A percentile compares a stretch with the other conserved stretches of the same genome.
phyloP scores from a whole-genome alignment of 2,329 filamentous ascomycete genomes.

The Colletotrichum abscissum region DNA sequence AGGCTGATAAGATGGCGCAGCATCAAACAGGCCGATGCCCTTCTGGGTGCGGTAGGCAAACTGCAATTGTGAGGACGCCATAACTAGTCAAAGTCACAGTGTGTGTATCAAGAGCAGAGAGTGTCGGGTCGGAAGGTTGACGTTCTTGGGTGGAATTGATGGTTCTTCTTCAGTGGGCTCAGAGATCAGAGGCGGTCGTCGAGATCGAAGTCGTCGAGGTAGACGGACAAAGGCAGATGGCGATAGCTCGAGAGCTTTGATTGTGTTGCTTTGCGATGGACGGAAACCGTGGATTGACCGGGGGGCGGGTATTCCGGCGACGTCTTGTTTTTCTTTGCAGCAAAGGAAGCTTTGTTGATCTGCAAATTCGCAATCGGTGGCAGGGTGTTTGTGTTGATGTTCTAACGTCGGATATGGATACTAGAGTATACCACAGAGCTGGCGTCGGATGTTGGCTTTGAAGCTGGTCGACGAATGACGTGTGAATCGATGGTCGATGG shows the following conservation, averaged over 20 bases:
- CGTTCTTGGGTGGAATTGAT: slow-evolving; percentile 37
- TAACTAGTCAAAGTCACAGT: slow-evolving; percentile 93
- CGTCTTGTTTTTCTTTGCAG: slow-evolving; percentile 12
- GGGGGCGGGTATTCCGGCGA: slow-evolving; percentile 4
- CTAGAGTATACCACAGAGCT: not conserved
- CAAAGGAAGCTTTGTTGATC: slow-evolving; percentile 31
- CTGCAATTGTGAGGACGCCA: slow-evolving; percentile 91
- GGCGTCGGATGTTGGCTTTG: slow-evolving; percentile 7
- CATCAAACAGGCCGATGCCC: slow-evolving; percentile 93
- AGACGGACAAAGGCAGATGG: slow-evolving; percentile 33
- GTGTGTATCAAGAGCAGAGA: slow-evolving; percentile 44
- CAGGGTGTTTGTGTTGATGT: slow-evolving; percentile 4
- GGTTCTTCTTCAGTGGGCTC: slow-evolving; percentile 37
- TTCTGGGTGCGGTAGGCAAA: slow-evolving; percentile 98
- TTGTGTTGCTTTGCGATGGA: not conserved
- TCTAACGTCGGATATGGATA: slow-evolving; percentile 14
- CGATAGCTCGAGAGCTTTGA: slow-evolving; percentile 7
- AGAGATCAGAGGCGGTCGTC: slow-evolving; percentile 5
- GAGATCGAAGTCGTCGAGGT: slow-evolving; percentile 9
- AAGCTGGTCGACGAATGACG: slow-evolving; percentile 22
- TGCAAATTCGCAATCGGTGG: slow-evolving; percentile 3
- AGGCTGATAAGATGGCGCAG: slow-evolving; percentile 86
- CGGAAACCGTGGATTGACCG: not conserved
- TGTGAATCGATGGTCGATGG: slow-evolving; percentile 27
- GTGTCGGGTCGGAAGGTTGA: slow-evolving; percentile 31